Percentiles rank a stretch among this genome's conserved stretches.
Evolutionary conservation across 164 flowering plant genomes (phyloP).

Genomic region (Umbellularia californica): DNA sequence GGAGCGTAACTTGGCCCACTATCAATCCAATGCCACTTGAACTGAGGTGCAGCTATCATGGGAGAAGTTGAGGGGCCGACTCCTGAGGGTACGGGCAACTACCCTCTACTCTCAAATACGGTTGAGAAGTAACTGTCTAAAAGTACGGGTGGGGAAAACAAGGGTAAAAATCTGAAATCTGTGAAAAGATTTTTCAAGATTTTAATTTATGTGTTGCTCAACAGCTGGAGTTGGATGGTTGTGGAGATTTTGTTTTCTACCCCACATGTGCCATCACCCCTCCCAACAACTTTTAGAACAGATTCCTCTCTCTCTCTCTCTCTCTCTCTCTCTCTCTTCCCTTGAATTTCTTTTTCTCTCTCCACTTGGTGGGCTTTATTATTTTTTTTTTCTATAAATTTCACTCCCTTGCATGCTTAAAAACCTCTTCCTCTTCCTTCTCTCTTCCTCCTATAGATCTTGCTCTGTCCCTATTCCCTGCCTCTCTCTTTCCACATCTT

Average conservation of each 20-base stretch:
- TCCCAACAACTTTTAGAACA: slow-evolving; percentile 27
- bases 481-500: not conserved
- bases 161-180: slow-evolving; percentile 4
- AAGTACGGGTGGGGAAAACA: not conserved
- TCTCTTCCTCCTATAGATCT: not conserved
- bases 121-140: not conserved
- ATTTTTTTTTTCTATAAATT: slow-evolving; percentile 44
- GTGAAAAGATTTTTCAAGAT: not conserved
- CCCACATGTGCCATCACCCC: slow-evolving; percentile 25
- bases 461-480: not conserved
- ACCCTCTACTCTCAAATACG: no score
- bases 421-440: slow-evolving; percentile 38
- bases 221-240: slow-evolving; percentile 43
- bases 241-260: slow-evolving; percentile 30
- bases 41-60: no score
- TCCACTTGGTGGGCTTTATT: no score
- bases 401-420: slow-evolving; percentile 10
- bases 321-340: not conserved
- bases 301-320: slow-evolving; percentile 8
- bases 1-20: no score
- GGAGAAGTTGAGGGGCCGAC: no score
- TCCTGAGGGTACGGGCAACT: no score
- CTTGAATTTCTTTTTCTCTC: not conserved
- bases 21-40: no score
- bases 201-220: slow-evolving; percentile 4